Conservation (phyloP, 805 yeast genomes). For the Wickerhamiella bombiphila region DNA sequence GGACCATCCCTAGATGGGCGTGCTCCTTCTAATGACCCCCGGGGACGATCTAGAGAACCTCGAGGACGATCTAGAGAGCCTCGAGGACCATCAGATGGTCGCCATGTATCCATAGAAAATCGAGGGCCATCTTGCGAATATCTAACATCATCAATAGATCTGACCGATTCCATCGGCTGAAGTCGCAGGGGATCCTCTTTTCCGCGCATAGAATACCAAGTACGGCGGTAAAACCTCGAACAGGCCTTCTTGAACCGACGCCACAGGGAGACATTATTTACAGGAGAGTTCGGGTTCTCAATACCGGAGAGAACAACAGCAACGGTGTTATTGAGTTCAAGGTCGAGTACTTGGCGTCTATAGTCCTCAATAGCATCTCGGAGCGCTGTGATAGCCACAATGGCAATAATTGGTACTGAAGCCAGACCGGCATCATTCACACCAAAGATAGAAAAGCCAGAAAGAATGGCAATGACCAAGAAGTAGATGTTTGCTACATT, state of each 20-base stretch:
- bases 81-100: too few relatives aligned
- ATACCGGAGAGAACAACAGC: slow-evolving; percentile 43
- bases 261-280: slow-evolving; percentile 47
- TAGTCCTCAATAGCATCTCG: slow-evolving; percentile 72
- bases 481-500: slow-evolving; percentile 87
- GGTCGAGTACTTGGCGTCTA: slow-evolving; percentile 47
- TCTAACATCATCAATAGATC: slow-evolving; percentile 20
- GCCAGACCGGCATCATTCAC: slow-evolving; percentile 58
- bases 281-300: slow-evolving; percentile 42
- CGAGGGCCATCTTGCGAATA: slow-evolving; percentile 7
- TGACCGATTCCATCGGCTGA: slow-evolving; percentile 16
- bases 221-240: slow-evolving; percentile 9
- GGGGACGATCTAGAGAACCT: not conserved
- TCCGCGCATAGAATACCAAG: slow-evolving; percentile 10
- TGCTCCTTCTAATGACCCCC: not conserved
- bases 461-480: slow-evolving; percentile 60
- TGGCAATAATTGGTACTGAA: slow-evolving; percentile 69
- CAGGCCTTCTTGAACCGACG: slow-evolving; percentile 49
- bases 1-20: not conserved
- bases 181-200: slow-evolving; percentile 15
- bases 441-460: slow-evolving; percentile 60
- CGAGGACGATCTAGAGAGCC: too few relatives aligned
- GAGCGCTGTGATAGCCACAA: slow-evolving; percentile 57
- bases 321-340: slow-evolving; percentile 52
- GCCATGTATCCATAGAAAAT: not conserved